A percentile compares a stretch with the other conserved stretches of the same genome.
Conservation (phyloP, 2,329 filamentous ascomycete species). For the Paecilomyces sp. region DNA sequence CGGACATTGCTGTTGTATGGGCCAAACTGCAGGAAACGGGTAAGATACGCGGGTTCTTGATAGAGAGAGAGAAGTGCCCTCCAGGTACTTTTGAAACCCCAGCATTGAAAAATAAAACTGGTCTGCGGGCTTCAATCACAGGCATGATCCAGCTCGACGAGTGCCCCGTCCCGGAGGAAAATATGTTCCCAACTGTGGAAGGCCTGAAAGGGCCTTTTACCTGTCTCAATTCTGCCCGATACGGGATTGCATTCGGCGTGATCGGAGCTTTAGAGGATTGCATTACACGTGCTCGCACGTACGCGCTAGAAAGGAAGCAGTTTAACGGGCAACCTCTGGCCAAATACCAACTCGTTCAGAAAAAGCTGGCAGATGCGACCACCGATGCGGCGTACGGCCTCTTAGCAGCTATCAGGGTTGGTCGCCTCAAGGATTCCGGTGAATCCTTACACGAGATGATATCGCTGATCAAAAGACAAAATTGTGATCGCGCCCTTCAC, state of each 20-base stretch:
- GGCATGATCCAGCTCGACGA: conserved; percentile 97
- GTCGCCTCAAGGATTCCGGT: conserved; percentile 84
- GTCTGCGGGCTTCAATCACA: conserved; percentile 84
- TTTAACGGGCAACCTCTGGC: conserved; percentile 94
- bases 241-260: conserved; percentile 88
- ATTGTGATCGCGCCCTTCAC: conserved; percentile 94
- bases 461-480: conserved; percentile 91
- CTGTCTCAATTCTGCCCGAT: conserved; percentile 87
- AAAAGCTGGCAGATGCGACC: conserved; percentile 88
- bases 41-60: conserved; percentile 87
- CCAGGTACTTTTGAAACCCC: conserved; percentile 87
- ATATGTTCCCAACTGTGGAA: conserved; percentile 90
- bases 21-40: conserved; percentile 85
- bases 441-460: conserved; percentile 93
- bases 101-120: conserved; percentile 89
- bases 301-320: conserved; percentile 88
- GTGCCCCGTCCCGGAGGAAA: conserved; percentile 77
- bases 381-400: conserved; percentile 89
- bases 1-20: conserved; percentile 82
- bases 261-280: conserved; percentile 94
- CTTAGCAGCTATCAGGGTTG: conserved; percentile 81
- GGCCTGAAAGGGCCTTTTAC: conserved; percentile 84
- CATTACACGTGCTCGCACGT: conserved; percentile 69
- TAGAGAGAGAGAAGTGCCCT: conserved; percentile 79
- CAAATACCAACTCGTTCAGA: conserved; percentile 94